Conservation (phyloP, 352 stramenopile genomes). For the Phytophthora tubulina region DNA sequence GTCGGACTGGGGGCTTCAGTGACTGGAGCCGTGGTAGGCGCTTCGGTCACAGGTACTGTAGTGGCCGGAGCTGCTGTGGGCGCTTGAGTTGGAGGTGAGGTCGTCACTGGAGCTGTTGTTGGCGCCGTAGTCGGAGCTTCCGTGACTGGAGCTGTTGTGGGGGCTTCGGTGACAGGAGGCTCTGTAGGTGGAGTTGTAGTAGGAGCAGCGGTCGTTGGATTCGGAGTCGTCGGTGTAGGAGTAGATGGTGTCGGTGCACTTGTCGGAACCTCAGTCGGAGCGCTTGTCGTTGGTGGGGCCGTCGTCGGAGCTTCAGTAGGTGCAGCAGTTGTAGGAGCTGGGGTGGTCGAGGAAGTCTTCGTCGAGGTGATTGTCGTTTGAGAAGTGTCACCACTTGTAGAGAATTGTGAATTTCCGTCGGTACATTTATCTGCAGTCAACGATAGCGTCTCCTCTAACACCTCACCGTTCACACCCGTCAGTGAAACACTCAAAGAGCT, state of each 20-base stretch:
- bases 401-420: slow-evolving; percentile 59
- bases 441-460: slow-evolving; percentile 64
- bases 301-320: background rate
- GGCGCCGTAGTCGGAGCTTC: slow-evolving; percentile 2
- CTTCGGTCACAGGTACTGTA: background rate
- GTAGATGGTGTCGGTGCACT: slow-evolving; percentile 3
- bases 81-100: background rate
- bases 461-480: slow-evolving; percentile 59
- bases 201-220: background rate
- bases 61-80: background rate
- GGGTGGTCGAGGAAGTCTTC: slow-evolving; percentile 11
- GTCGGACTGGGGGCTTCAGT: background rate
- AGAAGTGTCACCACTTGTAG: slow-evolving; percentile 18
- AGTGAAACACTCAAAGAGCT: slow-evolving; percentile 55
- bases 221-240: background rate
- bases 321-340: slow-evolving; percentile 1
- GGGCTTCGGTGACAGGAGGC: background rate
- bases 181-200: background rate
- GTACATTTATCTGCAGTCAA: slow-evolving; percentile 54
- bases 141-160: slow-evolving; percentile 6
- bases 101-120: slow-evolving; percentile 6
- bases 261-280: background rate
- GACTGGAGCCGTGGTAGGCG: background rate
- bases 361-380: slow-evolving; percentile 18
- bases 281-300: background rate